Conservation (phyloP, 1,284 basidiomycete genomes). For the Fomitopsis schrenkii region DNA sequence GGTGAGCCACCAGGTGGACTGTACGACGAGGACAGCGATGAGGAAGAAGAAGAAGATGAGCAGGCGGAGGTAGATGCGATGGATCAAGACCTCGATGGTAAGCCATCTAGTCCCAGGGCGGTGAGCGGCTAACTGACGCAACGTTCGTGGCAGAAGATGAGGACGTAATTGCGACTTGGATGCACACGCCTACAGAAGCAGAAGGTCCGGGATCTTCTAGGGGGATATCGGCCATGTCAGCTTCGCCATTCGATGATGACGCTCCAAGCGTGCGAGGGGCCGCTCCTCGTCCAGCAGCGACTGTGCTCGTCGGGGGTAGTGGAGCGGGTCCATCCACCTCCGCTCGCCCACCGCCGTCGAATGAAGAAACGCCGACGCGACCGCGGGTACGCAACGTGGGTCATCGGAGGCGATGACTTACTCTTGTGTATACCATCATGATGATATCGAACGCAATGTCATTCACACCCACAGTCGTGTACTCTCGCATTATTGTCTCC, state of each 20-base stretch:
- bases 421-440: neutral
- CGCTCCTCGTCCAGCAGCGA: neutral
- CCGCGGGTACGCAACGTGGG: neutral
- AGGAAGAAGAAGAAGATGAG: slow-evolving; percentile 50
- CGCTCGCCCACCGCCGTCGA: neutral
- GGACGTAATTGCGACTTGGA: neutral
- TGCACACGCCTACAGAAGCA: neutral
- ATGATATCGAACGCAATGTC: neutral
- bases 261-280: neutral
- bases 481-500: neutral
- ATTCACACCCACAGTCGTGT: neutral
- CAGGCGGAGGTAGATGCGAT: slow-evolving; percentile 56
- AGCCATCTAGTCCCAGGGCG: slow-evolving; percentile 48
- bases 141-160: neutral
- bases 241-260: neutral
- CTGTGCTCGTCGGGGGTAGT: neutral
- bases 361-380: neutral
- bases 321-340: neutral
- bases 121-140: slow-evolving; percentile 17
- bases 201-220: neutral
- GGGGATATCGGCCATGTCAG: neutral
- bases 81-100: slow-evolving; percentile 56
- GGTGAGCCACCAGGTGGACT: slow-evolving; percentile 23
- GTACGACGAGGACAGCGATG: slow-evolving; percentile 43
- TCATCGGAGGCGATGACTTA: neutral